These are phyloP conservation scores for Hirsutella minnesotensis DNA, from an alignment of 2,329 filamentous ascomycete species.

Conservation along the genomic window DNA sequence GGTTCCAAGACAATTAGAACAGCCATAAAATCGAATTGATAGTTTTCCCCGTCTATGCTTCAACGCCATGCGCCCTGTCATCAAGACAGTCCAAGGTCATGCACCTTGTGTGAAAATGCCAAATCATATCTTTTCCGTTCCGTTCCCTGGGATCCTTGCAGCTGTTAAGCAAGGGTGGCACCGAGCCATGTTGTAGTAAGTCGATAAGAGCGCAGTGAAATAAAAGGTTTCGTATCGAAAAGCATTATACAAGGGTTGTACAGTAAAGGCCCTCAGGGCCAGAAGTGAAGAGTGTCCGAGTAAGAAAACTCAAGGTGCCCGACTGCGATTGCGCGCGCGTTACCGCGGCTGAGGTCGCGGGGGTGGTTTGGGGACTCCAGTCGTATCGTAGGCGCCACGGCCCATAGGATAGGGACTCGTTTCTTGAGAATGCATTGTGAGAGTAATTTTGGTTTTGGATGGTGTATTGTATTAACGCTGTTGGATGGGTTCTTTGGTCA, in stretches of 20 bases:
- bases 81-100: slow-evolving; percentile 5
- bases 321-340: slow-evolving; percentile 6
- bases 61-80: slow-evolving; percentile 18
- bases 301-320: neutral
- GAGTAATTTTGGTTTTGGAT: slow-evolving; percentile 20
- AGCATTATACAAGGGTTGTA: slow-evolving; percentile 14
- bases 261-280: slow-evolving; percentile 9
- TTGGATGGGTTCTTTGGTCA: slow-evolving; percentile 1
- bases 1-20: slow-evolving; percentile 3
- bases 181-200: slow-evolving; percentile 23
- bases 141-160: slow-evolving; percentile 16
- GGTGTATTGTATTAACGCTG: slow-evolving; percentile 1
- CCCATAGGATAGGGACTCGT: slow-evolving; percentile 32
- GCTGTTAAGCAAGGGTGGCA: slow-evolving; percentile 27
- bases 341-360: slow-evolving; percentile 28
- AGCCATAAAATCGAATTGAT: slow-evolving; percentile 10
- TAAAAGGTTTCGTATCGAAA: neutral
- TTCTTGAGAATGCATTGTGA: slow-evolving; percentile 24
- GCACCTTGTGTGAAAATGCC: neutral
- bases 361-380: slow-evolving; percentile 34
- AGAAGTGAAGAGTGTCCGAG: slow-evolving; percentile 6
- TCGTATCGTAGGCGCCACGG: slow-evolving; percentile 40
- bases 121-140: slow-evolving; percentile 4
- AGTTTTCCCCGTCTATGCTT: slow-evolving; percentile 19
- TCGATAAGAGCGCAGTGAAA: slow-evolving; percentile 15